phyloP scores from a whole-genome alignment of 805 yeast genomes.

The Saturnispora dispora region DNA sequence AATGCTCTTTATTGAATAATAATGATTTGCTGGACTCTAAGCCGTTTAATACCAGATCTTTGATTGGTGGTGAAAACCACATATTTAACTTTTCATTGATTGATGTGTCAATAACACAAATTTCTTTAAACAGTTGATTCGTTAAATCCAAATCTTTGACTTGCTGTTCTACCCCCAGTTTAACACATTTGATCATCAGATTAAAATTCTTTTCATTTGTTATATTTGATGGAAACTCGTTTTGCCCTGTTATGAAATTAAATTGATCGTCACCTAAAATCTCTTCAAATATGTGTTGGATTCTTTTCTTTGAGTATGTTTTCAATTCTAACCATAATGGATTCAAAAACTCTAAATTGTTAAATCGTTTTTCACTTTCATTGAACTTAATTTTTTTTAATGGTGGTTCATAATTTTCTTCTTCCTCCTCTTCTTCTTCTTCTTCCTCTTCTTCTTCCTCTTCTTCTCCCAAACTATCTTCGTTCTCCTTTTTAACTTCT shows the following conservation, averaged over 20 bases:
- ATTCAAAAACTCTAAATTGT: constrained; percentile 16
- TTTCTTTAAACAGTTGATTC: constrained; percentile 31
- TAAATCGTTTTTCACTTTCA: not conserved
- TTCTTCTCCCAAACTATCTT: not conserved
- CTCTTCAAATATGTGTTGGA: constrained; percentile 17
- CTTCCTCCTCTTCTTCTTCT: not conserved
- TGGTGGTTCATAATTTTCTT: not conserved
- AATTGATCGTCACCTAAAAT: constrained; percentile 21
- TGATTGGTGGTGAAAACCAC: constrained; percentile 36
- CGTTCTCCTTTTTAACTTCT: constrained; percentile 1
- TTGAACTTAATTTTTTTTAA: not conserved
- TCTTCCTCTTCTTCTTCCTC: not conserved
- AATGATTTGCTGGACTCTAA: constrained; percentile 32
- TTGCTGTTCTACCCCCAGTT: constrained; percentile 12
- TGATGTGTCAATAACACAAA: constrained; percentile 29
- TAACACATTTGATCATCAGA: constrained; percentile 13
- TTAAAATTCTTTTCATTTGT: constrained; percentile 7
- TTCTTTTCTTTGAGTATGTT: constrained; percentile 7
- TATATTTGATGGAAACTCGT: constrained; percentile 8
- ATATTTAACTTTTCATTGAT: constrained; percentile 22
- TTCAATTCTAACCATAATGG: constrained; percentile 17
- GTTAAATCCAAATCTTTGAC: constrained; percentile 21
- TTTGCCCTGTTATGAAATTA: constrained; percentile 13
- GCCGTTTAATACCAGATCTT: constrained; percentile 33
- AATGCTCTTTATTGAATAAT: constrained; percentile 22